These are phyloP conservation scores for Eutrema heterophyllum DNA, from an alignment of 345 rosid species.

Conservation along the genomic window DNA sequence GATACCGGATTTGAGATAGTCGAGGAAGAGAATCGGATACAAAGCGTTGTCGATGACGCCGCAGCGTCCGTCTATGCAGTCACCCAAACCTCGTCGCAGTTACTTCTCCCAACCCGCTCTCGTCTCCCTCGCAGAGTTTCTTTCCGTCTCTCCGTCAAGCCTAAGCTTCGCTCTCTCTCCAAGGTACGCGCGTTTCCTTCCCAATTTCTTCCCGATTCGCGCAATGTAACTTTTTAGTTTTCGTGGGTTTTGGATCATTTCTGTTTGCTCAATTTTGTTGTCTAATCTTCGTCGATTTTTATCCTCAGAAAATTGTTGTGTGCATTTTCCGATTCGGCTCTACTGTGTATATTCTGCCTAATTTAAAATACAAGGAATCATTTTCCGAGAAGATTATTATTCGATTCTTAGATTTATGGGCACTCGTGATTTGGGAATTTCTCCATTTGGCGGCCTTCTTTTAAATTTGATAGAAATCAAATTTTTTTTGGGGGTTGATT, in stretches of 20 bases:
- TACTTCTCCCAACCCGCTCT: constrained; percentile 22
- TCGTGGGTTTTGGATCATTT: not conserved
- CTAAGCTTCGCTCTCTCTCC: constrained; percentile 42
- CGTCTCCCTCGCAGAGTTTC: constrained; percentile 33
- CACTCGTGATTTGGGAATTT: not conserved
- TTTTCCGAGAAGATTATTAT: not conserved
- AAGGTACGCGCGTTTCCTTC: constrained; percentile 33
- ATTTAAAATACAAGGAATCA: not conserved
- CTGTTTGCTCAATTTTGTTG: not conserved
- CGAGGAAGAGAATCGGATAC: too few species aligned
- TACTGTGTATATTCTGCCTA: not conserved
- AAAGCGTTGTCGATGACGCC: too few species aligned
- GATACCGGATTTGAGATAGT: too few species aligned
- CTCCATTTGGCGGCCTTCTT: not conserved
- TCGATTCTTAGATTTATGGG: not conserved
- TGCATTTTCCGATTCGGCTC: not conserved
- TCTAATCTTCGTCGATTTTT: not conserved
- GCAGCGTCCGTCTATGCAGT: constrained; percentile 37
- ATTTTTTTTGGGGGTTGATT: not conserved
- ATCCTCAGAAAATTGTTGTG: not conserved
- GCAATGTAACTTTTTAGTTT: not conserved
- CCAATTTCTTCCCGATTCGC: not conserved
- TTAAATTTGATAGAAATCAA: not conserved
- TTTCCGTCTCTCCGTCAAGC: constrained; percentile 42
- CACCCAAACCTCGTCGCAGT: constrained; percentile 29